phyloP scores from a whole-genome alignment of 176 grass and related monocot species.

The Cocos nucifera region DNA sequence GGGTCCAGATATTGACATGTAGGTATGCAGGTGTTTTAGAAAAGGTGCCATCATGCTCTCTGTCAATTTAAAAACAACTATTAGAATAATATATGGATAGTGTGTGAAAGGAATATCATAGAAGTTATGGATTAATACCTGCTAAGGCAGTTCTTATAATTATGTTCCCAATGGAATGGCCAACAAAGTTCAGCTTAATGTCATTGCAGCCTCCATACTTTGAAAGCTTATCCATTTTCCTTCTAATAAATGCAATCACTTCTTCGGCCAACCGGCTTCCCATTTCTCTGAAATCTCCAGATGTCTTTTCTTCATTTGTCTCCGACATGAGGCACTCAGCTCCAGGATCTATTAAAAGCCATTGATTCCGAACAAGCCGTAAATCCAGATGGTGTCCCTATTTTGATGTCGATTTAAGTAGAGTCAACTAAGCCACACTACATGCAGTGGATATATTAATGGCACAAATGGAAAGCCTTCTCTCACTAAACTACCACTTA shows the following conservation, averaged over 20 bases:
- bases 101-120: not conserved
- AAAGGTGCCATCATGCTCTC: constrained; percentile 52
- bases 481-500: too few relatives aligned
- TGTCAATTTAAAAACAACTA: constrained; percentile 28
- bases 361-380: constrained; percentile 78
- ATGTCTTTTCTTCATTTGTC: constrained; percentile 85
- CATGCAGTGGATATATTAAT: not conserved
- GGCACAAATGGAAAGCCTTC: too few relatives aligned
- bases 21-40: constrained; percentile 71
- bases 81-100: not conserved
- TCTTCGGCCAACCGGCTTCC: constrained; percentile 66
- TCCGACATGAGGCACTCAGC: constrained; percentile 81
- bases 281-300: constrained; percentile 90
- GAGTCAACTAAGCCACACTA: not conserved
- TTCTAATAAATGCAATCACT: constrained; percentile 54
- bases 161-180: constrained; percentile 95
- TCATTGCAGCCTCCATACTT: constrained; percentile 63
- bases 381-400: constrained; percentile 92
- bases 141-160: constrained; percentile 80
- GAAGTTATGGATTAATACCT: constrained; percentile 32
- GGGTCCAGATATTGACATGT: constrained; percentile 89
- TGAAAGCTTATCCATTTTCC: constrained; percentile 54
- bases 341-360: constrained; percentile 80
- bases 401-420: constrained; percentile 10
- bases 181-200: constrained; percentile 77